Evolutionary conservation across 106 monocot species (phyloP), one percentile per base, ranked within the genome.

Genomic region (Posidonia australis): DNA sequence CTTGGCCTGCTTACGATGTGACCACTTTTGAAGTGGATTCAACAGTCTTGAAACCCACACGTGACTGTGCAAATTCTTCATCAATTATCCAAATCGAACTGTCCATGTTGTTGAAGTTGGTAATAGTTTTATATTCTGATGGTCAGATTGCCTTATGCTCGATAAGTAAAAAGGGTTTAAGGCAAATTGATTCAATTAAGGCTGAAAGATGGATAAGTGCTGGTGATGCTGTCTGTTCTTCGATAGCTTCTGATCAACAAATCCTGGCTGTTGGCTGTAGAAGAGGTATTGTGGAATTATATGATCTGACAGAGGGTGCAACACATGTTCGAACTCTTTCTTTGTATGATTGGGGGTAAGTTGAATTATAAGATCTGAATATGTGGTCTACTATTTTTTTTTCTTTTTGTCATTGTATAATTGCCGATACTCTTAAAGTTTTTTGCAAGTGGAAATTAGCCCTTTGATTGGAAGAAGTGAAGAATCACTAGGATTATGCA

Each of bases 301-400:
- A 87, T 77, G 85, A 98, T 69, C 65, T 98, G 44, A 64, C 84
- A 72, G 85, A 88, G 24, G 70, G 59, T 55, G 62, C 63, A 12
- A 49, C 77, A 64, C 82, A 74, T 81, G 74, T 98, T 63, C 84
- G 98, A 1, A 85, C 87, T 9, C 60, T 98, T 46, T 98, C 98
- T 49, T 74, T 98, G 48, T 83, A 82, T 77, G 91, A 98, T 44
- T 98, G 98, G 98, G 98, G 98, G 91, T 98, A 81, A 85, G 84
- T 52, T 44, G 18, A 24, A 17, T 5, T 5, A n/a, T 13, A 29
- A 25, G 46, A 17, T 26, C 13, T 25, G 9, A 55, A n/a, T 25
- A 24, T 16, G 12, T 14, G 24, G 3, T 17, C 1, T 25, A 45
- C 24, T 46, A 5, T 46, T 12, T 13, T 32, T 26, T 63, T 63